Base-by-base conservation (phyloP, 176 grass and related monocot species). In the Secale cereale region DNA sequence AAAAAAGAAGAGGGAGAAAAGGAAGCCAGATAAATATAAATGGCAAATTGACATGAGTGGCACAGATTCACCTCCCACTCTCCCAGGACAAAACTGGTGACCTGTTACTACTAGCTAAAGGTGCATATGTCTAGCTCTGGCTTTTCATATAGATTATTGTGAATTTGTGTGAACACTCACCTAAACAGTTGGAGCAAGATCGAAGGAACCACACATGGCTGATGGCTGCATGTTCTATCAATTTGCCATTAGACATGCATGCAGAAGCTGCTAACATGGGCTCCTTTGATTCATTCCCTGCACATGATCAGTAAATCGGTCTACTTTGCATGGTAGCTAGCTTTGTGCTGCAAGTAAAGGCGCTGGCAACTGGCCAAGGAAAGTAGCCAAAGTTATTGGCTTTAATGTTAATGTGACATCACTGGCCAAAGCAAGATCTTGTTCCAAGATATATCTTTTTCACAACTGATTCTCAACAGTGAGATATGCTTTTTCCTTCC, bases 341-440 rank as follows among this genome's bases (percentile, higher is more conserved):
- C 74, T 82, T 83, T 86, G 59, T 83, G 74, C 74, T 74, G 75
- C 74, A 87, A 68, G 59, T 83, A 90, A 87, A 87, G 89, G 45
- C 35, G 60, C 60, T 80, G 54, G 39, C 76, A 76, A 77, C 83
- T 52, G 48, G 48, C 48, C 6, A 52, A 52, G 79, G 75, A 80
- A 83, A 80, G 28, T 67, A 83, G 80, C 80, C 61, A 90, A 90
- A 90, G 85, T 74, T 69, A 39, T 60, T 60, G 80, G 75, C 89
- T 90, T 90, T 90, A 87, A 37, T 87, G 46, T 60, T 83, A 90
- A 87, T 87, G 85, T 90, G 85, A 90, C 85, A 87, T 87, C 89
- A 90, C 89, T 87, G 67, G 35, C 36, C 85, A 87, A 90, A 90
- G 75, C 80, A 52, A 90, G 62, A 90, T 90, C 85, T 90, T 90